Percentiles rank a stretch among this genome's conserved stretches.
Conservation (phyloP, 257 asterid genomes). For the Penstemon eatonii region DNA sequence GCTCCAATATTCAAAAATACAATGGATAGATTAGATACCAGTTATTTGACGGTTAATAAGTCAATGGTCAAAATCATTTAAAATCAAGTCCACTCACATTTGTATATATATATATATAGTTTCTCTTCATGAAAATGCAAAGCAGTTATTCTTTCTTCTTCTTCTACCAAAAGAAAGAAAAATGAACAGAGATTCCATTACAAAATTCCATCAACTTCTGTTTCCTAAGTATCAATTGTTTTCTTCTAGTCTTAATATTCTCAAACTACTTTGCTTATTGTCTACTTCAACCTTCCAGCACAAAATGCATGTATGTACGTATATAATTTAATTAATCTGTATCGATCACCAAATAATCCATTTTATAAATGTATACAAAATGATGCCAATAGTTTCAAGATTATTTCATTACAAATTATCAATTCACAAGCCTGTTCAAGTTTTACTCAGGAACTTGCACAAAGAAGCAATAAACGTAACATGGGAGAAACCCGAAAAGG, state of each 20-base stretch:
- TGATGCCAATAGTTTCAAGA: slow-evolving; percentile 38
- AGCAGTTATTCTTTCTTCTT: slow-evolving; percentile 18
- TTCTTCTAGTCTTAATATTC: slow-evolving; percentile 29
- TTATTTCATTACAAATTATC: slow-evolving; percentile 22
- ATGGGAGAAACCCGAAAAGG: slow-evolving; percentile 60
- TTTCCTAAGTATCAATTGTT: slow-evolving; percentile 24
- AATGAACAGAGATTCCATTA: slow-evolving; percentile 19
- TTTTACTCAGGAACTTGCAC: slow-evolving; percentile 48
- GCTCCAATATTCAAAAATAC: too few relatives aligned
- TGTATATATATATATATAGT: not conserved
- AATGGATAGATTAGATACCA: not conserved
- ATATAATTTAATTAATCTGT: too few relatives aligned
- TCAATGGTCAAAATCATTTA: slow-evolving; percentile 38
- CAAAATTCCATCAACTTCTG: slow-evolving; percentile 3
- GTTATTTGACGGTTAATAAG: slow-evolving; percentile 36
- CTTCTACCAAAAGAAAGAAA: not conserved
- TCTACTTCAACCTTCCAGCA: slow-evolving; percentile 32
- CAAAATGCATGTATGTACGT: slow-evolving; percentile 25
- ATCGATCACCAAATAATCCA: not conserved
- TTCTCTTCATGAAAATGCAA: not conserved
- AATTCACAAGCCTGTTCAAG: slow-evolving; percentile 31
- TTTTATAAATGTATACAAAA: not conserved
- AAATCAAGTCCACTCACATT: slow-evolving; percentile 37
- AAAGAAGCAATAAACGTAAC: slow-evolving; percentile 39
- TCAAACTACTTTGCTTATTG: slow-evolving; percentile 43